Percentiles rank a stretch among this genome's conserved stretches.
Evolutionary conservation across 768 basidiomycete genomes (phyloP).

Genomic region (Leccinum rimulosum): DNA sequence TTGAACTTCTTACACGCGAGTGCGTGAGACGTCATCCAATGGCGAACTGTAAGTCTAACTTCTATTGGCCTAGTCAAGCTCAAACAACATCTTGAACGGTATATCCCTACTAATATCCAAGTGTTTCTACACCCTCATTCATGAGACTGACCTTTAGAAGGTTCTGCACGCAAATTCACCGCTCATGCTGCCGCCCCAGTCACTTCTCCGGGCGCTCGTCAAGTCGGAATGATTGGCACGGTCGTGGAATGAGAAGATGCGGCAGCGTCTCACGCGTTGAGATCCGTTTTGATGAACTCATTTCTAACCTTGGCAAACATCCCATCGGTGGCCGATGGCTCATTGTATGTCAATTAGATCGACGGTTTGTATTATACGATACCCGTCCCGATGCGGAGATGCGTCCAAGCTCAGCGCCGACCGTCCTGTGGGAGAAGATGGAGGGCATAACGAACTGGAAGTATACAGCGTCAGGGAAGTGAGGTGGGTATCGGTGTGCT

Average conservation of each 20-base stretch:
- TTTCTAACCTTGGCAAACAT: not conserved
- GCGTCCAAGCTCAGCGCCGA: not conserved
- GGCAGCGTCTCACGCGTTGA: not conserved
- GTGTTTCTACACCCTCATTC: not conserved
- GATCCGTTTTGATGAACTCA: not conserved
- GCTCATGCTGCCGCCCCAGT: not conserved
- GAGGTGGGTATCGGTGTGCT: not conserved
- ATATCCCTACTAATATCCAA: not conserved
- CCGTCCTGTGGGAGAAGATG: not conserved
- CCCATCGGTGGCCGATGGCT: slow-evolving; percentile 5
- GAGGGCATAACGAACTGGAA: not conserved
- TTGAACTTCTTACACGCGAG: no score
- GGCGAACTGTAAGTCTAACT: not conserved
- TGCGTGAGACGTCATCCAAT: not conserved
- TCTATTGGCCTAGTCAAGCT: not conserved
- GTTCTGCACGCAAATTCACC: not conserved
- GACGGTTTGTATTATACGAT: slow-evolving; percentile 4
- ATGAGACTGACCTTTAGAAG: not conserved
- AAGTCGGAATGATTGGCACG: not conserved
- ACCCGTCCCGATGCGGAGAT: not conserved
- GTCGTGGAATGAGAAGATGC: not conserved
- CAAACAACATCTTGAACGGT: not conserved
- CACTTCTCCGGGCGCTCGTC: not conserved
- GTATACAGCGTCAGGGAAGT: not conserved
- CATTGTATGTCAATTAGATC: not conserved